Base-by-base conservation (phyloP, 228 moss, liverwort and hornwort genomes). In the Sphagnum magellanicum region DNA sequence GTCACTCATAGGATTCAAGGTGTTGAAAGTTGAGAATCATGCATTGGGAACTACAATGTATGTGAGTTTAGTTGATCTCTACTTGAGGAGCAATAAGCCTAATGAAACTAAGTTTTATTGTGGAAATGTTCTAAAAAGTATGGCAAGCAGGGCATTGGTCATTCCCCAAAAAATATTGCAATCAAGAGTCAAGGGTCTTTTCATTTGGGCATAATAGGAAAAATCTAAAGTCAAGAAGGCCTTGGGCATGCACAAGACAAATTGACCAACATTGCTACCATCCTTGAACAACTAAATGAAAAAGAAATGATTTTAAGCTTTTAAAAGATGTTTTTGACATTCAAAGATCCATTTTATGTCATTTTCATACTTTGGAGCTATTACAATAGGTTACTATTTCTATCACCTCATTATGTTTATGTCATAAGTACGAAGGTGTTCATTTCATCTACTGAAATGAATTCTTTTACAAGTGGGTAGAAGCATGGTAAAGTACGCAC, bases 11-110 rank as follows among this genome's bases (percentile, higher is more conserved):
- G 87, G 88, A 63, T 93, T 98, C 75, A 98, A 94, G 87, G 75
- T 92, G 58, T 83, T 91, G 5, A 98, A 98, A 78, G 98, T 93
- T 47, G 94, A 98, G 46, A 79, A 72, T 52, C 90, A 98, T 74
- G 88, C 92, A 14, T 67, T 80, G 64, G 90, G 94, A 49, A 94
- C 94, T 16, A 87, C 90, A 9, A 87, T 89, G 46, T 90, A 86
- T 63, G 87, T 94, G 16, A 84, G 92, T 69, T 77, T 98, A 74
- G 89, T 92, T 50, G 98, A 98, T 73, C 86, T 98, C 52, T 88
- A 90, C 72, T 73, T 91, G 66, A 98, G 89, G 75, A 90, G 87
- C 17, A 89, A 89, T 70, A 98, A 94, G 77, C 84, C 79, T 16
- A 78, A 88, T 5, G 98, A 98, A 65, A 87, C 98, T 4, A 98